These are phyloP conservation scores for Talaromyces sp. DNA, from an alignment of 2,329 filamentous ascomycete genomes.

Conservation along the genomic window DNA sequence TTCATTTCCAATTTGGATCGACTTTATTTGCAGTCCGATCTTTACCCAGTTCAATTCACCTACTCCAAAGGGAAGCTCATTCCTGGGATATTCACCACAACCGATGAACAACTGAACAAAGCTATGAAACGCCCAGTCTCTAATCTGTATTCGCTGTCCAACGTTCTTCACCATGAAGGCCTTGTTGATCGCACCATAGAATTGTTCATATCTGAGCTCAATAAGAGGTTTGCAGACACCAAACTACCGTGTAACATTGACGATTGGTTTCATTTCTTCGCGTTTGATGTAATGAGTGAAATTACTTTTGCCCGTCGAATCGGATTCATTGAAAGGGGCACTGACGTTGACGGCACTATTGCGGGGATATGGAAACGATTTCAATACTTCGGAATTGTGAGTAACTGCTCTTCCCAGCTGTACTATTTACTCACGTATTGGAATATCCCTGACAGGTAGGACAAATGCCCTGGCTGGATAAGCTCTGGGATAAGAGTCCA, in stretches of 20 bases:
- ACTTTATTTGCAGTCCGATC: conserved; percentile 53
- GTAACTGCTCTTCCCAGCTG: too few relatives aligned
- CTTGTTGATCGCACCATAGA: conserved; percentile 73
- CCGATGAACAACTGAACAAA: conserved; percentile 68
- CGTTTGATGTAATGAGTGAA: conserved; percentile 71
- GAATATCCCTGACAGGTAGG: conserved; percentile 47
- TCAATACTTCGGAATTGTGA: too few relatives aligned
- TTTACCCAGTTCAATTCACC: conserved; percentile 75
- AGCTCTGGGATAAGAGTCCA: conserved; percentile 70
- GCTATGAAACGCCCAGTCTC: conserved; percentile 73
- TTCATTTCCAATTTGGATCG: too few relatives aligned
- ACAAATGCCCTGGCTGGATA: conserved; percentile 70
- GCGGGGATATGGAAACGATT: conserved; percentile 19
- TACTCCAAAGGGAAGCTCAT: conserved; percentile 65
- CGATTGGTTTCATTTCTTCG: conserved; percentile 72
- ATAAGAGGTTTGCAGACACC: conserved; percentile 49
- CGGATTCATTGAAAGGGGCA: conserved; percentile 71
- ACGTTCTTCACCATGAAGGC: conserved; percentile 73
- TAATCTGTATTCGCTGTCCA: conserved; percentile 72
- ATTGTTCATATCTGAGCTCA: conserved; percentile 64
- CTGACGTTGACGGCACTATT: conserved; percentile 73
- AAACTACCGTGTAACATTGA: conserved; percentile 23
- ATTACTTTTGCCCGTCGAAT: conserved; percentile 73
- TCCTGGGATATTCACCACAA: conserved; percentile 72
- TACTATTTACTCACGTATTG: conserved; percentile 46